Conservation (phyloP, 2,329 filamentous ascomycete species). For the Cercospora sesami region DNA sequence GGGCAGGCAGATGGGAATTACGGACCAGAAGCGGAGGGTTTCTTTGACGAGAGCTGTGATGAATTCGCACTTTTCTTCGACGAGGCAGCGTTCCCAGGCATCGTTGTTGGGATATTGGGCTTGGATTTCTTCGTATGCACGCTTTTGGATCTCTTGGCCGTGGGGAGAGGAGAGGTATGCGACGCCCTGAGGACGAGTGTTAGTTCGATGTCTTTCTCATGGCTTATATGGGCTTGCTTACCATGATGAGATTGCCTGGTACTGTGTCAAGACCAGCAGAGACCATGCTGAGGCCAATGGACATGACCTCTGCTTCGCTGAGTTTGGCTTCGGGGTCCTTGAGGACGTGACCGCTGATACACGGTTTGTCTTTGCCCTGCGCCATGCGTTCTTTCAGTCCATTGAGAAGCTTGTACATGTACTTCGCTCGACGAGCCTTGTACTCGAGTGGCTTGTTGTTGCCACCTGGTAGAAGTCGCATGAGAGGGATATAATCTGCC, state of each 20-base stretch:
- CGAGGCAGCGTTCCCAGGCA: slow-evolving; percentile 71
- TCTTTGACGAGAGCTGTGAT: slow-evolving; percentile 78
- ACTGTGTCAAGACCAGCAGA: slow-evolving; percentile 80
- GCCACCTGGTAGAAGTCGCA: slow-evolving; percentile 64
- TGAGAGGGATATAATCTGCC: slow-evolving; percentile 73
- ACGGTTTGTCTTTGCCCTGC: slow-evolving; percentile 65
- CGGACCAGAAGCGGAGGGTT: slow-evolving; percentile 73
- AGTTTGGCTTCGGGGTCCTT: slow-evolving; percentile 70
- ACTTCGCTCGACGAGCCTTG: slow-evolving; percentile 66
- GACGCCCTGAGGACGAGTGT: slow-evolving; percentile 51
- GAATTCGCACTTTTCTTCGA: slow-evolving; percentile 75
- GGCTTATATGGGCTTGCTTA: background rate
- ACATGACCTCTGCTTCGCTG: slow-evolving; percentile 72
- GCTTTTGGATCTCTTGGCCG: slow-evolving; percentile 69
- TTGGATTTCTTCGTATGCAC: slow-evolving; percentile 69
- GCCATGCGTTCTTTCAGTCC: slow-evolving; percentile 62
- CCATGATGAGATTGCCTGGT: slow-evolving; percentile 74
- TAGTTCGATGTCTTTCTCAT: background rate
- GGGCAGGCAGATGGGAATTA: slow-evolving; percentile 76
- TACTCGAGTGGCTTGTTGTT: slow-evolving; percentile 66
- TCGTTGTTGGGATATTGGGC: slow-evolving; percentile 70
- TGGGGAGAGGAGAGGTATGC: slow-evolving; percentile 69
- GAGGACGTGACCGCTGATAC: slow-evolving; percentile 68
- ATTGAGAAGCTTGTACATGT: slow-evolving; percentile 60
- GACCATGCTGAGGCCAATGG: slow-evolving; percentile 79